Conservation (phyloP, 1,139 yeast genomes). For the Geotrichum aggregatum region DNA sequence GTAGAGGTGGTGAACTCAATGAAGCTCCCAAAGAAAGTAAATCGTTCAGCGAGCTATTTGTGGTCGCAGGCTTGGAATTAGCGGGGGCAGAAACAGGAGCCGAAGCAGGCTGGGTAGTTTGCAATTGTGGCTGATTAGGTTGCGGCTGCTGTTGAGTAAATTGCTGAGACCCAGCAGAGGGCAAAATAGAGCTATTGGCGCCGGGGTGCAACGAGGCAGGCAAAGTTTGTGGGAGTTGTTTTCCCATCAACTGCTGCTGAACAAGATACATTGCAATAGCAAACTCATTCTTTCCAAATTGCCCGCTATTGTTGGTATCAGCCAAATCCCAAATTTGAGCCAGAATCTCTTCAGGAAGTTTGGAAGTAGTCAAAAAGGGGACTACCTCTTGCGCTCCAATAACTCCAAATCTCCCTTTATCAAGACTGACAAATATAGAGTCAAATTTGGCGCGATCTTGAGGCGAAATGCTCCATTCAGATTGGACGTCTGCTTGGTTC, state of each 20-base stretch:
- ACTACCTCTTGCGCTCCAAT: constrained; percentile 74
- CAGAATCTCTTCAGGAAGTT: constrained; percentile 74
- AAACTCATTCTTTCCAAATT: constrained; percentile 75
- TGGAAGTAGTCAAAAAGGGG: constrained; percentile 81
- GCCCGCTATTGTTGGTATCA: constrained; percentile 82
- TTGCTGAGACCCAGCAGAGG: constrained; percentile 13
- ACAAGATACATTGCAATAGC: constrained; percentile 91
- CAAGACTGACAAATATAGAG: constrained; percentile 69
- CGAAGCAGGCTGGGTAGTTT: constrained; percentile 23
- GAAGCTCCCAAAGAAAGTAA: constrained; percentile 40
- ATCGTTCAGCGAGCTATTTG: constrained; percentile 31
- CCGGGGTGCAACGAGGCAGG: constrained; percentile 33
- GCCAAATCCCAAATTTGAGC: constrained; percentile 95
- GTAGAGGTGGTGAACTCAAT: constrained; percentile 36
- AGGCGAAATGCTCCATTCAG: constrained; percentile 66
- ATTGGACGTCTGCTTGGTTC: constrained; percentile 37
- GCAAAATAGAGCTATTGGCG: not conserved
- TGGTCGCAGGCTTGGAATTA: constrained; percentile 32
- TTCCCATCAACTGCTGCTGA: constrained; percentile 75
- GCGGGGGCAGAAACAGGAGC: constrained; percentile 28
- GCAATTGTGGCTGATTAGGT: constrained; percentile 4
- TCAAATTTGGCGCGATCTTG: constrained; percentile 76
- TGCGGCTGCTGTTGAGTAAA: constrained; percentile 25
- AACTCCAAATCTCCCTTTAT: constrained; percentile 57
- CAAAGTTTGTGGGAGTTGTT: constrained; percentile 58